Conservation (phyloP, 768 basidiomycete genomes). For the Termitomyces titanicus region DNA sequence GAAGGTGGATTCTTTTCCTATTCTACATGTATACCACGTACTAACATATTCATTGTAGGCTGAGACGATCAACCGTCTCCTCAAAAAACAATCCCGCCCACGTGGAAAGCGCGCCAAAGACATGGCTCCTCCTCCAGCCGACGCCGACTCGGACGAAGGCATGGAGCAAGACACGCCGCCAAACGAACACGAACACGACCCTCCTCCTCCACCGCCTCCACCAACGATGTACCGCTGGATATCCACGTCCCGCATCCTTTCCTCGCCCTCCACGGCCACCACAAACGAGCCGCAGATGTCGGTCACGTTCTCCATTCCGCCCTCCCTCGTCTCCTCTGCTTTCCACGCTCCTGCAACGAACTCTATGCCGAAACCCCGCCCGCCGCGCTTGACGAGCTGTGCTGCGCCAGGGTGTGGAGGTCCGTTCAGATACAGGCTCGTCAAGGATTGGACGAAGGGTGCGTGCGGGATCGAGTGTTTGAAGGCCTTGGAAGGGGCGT, state of each 20-base stretch:
- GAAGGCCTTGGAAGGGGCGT: conserved; percentile 42
- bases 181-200: not conserved
- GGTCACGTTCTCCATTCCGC: conserved; percentile 55
- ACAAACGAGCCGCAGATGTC: conserved; percentile 25
- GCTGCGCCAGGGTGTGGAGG: conserved; percentile 55
- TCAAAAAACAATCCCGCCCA: conserved; percentile 80
- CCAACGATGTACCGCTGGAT: conserved; percentile 72
- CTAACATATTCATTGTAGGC: conserved; percentile 37
- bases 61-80: conserved; percentile 84
- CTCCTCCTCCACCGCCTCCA: not conserved
- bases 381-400: conserved; percentile 32
- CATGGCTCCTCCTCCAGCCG: conserved; percentile 14
- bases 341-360: too few relatives aligned
- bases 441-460: conserved; percentile 57
- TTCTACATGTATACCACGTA: not conserved
- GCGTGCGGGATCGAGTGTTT: conserved; percentile 69
- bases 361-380: not conserved
- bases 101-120: conserved; percentile 45
- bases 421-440: conserved; percentile 62
- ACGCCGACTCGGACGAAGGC: conserved; percentile 32
- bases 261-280: not conserved
- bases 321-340: conserved; percentile 11
- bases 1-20: conserved; percentile 44
- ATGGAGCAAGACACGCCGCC: conserved; percentile 20
- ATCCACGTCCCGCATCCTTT: conserved; percentile 43